A percentile compares a stretch with the other conserved stretches of the same genome.
Evolutionary conservation across 2,329 filamentous ascomycete species (phyloP).

Genomic region (Metarhizium album): DNA sequence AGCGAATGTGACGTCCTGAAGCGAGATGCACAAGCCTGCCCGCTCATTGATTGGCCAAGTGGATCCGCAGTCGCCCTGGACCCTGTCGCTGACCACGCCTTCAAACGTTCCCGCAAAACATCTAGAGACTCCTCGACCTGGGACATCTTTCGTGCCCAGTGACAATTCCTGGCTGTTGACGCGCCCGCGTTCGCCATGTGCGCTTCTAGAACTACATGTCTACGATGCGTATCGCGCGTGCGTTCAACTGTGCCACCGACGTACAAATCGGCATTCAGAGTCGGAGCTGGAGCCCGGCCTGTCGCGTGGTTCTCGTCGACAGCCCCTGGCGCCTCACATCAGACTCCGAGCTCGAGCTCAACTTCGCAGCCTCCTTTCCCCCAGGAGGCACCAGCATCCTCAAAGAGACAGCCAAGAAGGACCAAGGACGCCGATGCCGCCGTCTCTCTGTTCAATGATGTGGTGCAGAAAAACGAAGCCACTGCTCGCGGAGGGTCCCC

Average conservation of each 20-base stretch:
- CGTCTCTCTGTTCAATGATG: slow-evolving; percentile 25
- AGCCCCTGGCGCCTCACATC: slow-evolving; percentile 8
- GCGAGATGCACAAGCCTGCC: too few relatives aligned
- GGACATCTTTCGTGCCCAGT: background rate
- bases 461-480: slow-evolving; percentile 14
- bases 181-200: slow-evolving; percentile 17
- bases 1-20: too few relatives aligned
- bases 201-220: slow-evolving; percentile 23
- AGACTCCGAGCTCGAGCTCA: background rate
- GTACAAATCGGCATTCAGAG: background rate
- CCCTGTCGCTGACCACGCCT: background rate
- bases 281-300: background rate
- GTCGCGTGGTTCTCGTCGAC: slow-evolving; percentile 15
- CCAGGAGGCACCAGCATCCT: slow-evolving; percentile 2
- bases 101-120: background rate
- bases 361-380: background rate
- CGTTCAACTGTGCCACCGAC: slow-evolving; percentile 8
- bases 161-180: background rate
- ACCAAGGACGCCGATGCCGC: slow-evolving; percentile 13
- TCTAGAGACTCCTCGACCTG: background rate
- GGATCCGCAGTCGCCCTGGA: too few relatives aligned
- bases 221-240: slow-evolving; percentile 22
- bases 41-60: too few relatives aligned
- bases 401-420: background rate
- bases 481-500: background rate